phyloP scores from a whole-genome alignment of 2,329 filamentous ascomycete genomes.

The Knoxdaviesia capensis region DNA sequence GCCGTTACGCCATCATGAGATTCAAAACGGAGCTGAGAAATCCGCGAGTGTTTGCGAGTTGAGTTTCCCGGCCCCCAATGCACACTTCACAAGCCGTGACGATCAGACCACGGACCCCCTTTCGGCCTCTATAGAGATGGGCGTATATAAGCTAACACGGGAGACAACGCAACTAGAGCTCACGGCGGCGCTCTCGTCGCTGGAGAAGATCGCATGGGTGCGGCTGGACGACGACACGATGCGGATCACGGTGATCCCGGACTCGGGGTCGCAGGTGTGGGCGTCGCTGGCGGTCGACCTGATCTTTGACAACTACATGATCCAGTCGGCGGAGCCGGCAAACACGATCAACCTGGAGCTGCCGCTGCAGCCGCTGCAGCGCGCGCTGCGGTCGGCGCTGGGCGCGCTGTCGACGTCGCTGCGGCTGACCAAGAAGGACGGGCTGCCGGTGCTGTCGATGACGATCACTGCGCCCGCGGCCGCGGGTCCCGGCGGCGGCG shows the following conservation, averaged over 20 bases:
- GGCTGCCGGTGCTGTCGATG: conserved; percentile 67
- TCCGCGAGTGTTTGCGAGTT: conserved; percentile 45
- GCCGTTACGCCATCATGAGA: conserved; percentile 27
- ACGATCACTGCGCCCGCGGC: conserved; percentile 67
- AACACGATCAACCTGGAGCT: conserved; percentile 96
- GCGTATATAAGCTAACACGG: too few relatives aligned
- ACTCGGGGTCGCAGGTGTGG: conserved; percentile 93
- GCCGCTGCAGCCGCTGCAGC: conserved; percentile 68
- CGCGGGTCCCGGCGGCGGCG: conserved; percentile 16
- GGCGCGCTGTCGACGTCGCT: conserved; percentile 61
- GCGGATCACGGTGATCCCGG: conserved; percentile 88
- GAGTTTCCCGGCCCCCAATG: conserved; percentile 6
- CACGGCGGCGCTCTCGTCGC: conserved; percentile 39
- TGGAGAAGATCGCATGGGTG: conserved; percentile 77
- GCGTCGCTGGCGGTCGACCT: conserved; percentile 54
- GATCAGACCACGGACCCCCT: conserved; percentile 1
- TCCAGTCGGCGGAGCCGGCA: conserved; percentile 62
- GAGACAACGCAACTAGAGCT: conserved; percentile 25
- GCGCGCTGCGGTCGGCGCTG: conserved; percentile 76
- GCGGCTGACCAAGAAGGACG: conserved; percentile 82
- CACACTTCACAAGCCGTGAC: neutral
- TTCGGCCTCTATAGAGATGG: neutral
- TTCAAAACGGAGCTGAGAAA: conserved; percentile 48
- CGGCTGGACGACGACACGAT: conserved; percentile 72
- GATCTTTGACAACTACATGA: conserved; percentile 69